Percentiles rank a stretch among this genome's conserved stretches.
phyloP scores from a whole-genome alignment of 306 rosid genomes.

The Dryas alaskensis region DNA sequence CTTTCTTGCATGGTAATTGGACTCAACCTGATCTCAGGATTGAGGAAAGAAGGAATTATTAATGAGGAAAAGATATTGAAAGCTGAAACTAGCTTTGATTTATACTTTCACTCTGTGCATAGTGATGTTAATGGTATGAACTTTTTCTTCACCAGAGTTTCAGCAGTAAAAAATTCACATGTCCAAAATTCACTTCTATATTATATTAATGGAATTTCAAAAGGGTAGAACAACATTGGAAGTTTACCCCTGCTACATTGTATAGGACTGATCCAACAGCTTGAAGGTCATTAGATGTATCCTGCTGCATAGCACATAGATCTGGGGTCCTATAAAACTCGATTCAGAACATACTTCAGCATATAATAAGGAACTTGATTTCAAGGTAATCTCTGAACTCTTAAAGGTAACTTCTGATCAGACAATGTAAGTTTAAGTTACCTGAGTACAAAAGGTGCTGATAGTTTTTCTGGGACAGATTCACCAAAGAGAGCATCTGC shows the following conservation, averaged over 20 bases:
- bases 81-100: neutral
- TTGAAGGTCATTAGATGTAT: slow-evolving; percentile 66
- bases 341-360: slow-evolving; percentile 14
- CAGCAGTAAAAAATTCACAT: too few relatives aligned
- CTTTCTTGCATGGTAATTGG: slow-evolving; percentile 58
- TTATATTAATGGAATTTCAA: neutral
- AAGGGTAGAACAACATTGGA: neutral
- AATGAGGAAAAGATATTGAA: neutral
- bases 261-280: slow-evolving; percentile 62
- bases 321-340: slow-evolving; percentile 66
- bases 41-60: neutral
- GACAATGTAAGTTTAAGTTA: slow-evolving; percentile 17
- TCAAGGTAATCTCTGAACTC: neutral
- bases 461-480: slow-evolving; percentile 53
- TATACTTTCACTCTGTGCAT: neutral
- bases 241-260: slow-evolving; percentile 65
- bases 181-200: neutral
- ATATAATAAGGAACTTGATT: neutral
- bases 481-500: slow-evolving; percentile 58
- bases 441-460: slow-evolving; percentile 64
- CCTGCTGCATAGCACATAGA: slow-evolving; percentile 82
- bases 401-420: neutral
- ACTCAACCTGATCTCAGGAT: slow-evolving; percentile 49
- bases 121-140: neutral
- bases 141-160: too few relatives aligned